Evolutionary conservation across 2,329 filamentous ascomycete genomes (phyloP), one percentile per base, ranked within the genome.

Genomic region (Sarocladium strictum): DNA sequence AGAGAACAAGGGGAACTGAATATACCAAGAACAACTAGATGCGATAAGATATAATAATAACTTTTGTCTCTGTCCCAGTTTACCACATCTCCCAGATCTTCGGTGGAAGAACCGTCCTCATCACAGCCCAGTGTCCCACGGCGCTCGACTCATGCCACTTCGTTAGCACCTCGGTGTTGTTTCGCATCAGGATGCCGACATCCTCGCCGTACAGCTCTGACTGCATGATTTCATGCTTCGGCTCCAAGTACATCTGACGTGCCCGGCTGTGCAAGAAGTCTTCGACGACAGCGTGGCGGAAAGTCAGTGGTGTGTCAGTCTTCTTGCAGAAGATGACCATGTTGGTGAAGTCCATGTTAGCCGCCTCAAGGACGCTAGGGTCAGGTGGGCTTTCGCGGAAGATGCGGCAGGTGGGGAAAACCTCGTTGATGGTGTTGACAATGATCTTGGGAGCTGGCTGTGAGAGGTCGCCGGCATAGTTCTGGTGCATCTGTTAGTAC

Each of bases 241-340:
- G 92, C 57, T 85, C 65, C 60, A 99, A 72, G 62, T 87, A 93
- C 55, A 80, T 76, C 63, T 80, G 72, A 29, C 94, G 76, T 12
- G 87, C 84, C 40, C 83, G 75, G 66, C 88, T 96, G 35, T 81
- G 80, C 32, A 96, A 73, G 63, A 81, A 86, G 65, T 99, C 94
- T 2, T 74, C 72, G 6, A 78, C 68, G 0, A 70, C 73, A 0
- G 91, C 81, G 15, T 75, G 64, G 12, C 92, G 80, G 74, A 97
- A 97, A 0, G 66, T 72, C 35, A 91, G 71, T 0, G 72, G 63
- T 2, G 63, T 63, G 2, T n/a, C 17, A 11, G 73, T 76, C 71
- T 91, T 93, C 56, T 82, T 85, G 76, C 94, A 99, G 74, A 97
- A 97, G 57, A 97, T 84, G 47, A 97, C 89, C 81, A 97, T 90